phyloP scores from a whole-genome alignment of 2,329 filamentous ascomycete species.

The Thelonectria rubi region DNA sequence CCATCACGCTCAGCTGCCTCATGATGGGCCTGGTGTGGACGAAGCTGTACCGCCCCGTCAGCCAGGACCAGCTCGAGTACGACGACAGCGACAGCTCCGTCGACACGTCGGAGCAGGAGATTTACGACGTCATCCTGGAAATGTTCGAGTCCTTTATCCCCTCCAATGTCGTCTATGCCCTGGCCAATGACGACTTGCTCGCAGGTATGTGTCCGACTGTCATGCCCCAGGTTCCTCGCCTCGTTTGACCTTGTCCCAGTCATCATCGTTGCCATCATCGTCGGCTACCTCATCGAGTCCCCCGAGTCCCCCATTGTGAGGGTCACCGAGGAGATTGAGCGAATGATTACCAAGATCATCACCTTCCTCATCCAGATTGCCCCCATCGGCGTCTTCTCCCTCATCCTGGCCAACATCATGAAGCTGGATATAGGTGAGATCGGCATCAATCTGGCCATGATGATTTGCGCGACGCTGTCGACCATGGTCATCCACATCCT shows the following conservation, averaged over 20 bases:
- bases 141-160: conserved; percentile 61
- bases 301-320: conserved; percentile 50
- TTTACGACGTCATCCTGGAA: conserved; percentile 56
- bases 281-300: conserved; percentile 56
- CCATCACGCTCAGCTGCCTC: conserved; percentile 57
- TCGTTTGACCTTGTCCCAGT: conserved; percentile 39
- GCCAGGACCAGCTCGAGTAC: conserved; percentile 43
- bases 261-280: conserved; percentile 56
- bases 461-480: conserved; percentile 57
- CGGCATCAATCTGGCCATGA: conserved; percentile 58
- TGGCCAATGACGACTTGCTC: conserved; percentile 58
- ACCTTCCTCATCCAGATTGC: conserved; percentile 59
- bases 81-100: conserved; percentile 27
- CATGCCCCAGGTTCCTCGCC: no score
- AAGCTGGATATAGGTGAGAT: conserved; percentile 58
- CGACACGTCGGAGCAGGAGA: conserved; percentile 45
- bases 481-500: conserved; percentile 59
- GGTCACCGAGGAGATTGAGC: conserved; percentile 57
- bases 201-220: conserved; percentile 30
- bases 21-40: conserved; percentile 58
- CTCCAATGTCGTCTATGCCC: conserved; percentile 56
- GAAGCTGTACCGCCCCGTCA: conserved; percentile 53
- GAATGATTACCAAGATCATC: conserved; percentile 57
- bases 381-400: conserved; percentile 62
- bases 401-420: conserved; percentile 62